These are phyloP conservation scores for Dryadomyces quercivorus DNA, from an alignment of 2,329 filamentous ascomycete species.

Conservation along the genomic window DNA sequence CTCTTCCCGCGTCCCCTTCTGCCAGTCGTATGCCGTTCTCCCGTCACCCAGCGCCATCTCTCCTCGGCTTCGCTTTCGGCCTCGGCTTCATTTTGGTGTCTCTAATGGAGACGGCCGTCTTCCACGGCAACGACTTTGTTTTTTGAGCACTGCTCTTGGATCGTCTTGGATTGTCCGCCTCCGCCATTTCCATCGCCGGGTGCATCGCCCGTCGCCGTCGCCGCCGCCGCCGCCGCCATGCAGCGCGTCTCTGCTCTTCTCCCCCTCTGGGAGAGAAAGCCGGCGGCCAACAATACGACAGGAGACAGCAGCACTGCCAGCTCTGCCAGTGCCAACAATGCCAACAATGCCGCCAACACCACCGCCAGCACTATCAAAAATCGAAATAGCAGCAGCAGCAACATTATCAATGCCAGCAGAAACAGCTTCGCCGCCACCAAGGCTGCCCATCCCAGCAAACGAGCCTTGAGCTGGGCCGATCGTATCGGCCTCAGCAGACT, in stretches of 20 bases:
- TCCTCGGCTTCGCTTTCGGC: too few relatives aligned
- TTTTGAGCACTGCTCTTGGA: background rate
- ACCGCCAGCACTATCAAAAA: conserved; percentile 1
- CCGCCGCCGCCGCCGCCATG: conserved; percentile 18
- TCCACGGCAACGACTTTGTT: background rate
- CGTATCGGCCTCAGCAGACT: conserved; percentile 6
- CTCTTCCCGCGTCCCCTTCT: too few relatives aligned
- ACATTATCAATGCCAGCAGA: background rate
- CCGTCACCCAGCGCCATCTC: background rate
- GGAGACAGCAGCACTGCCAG: background rate
- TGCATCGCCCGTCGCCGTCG: background rate
- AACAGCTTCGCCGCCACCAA: conserved; percentile 2
- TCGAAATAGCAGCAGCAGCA: background rate
- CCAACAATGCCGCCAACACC: background rate
- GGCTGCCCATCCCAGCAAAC: conserved; percentile 12
- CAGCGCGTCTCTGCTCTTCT: conserved; percentile 34
- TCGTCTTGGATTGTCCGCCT: background rate
- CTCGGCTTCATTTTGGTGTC: too few relatives aligned
- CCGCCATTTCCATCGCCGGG: background rate
- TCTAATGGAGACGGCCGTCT: background rate
- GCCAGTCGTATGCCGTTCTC: background rate
- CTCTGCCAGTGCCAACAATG: conserved; percentile 2
- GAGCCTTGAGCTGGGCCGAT: conserved; percentile 21
- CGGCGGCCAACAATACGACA: conserved; percentile 6
- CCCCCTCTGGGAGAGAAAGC: conserved; percentile 23